Percentiles rank a stretch among this genome's conserved stretches.
Conservation (phyloP, 2,329 filamentous ascomycete genomes). For the Coniosporium tulheliwenetii region DNA sequence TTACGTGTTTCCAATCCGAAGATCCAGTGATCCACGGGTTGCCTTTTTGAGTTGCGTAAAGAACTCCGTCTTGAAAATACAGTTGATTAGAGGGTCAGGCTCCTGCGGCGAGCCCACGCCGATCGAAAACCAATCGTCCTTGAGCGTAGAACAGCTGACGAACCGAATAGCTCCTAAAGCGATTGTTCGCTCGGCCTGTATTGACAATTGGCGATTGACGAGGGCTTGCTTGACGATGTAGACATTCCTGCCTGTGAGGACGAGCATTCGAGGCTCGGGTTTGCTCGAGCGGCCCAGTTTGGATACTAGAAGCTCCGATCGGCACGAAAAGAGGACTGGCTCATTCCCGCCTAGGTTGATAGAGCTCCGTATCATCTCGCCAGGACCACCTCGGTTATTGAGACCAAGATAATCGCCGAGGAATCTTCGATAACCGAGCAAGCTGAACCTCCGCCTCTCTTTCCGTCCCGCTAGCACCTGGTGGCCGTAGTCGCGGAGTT, state of each 20-base stretch:
- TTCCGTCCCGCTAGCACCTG: constrained; percentile 68
- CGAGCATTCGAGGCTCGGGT: constrained; percentile 66
- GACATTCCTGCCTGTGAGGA: constrained; percentile 74
- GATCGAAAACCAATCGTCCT: constrained; percentile 94
- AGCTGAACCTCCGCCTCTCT: constrained; percentile 78
- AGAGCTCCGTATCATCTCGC: constrained; percentile 62
- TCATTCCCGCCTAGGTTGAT: constrained; percentile 60
- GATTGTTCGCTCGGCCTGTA: constrained; percentile 66
- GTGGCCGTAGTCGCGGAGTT: constrained; percentile 79
- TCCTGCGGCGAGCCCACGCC: constrained; percentile 83
- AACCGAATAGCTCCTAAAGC: constrained; percentile 81
- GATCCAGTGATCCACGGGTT: constrained; percentile 63
- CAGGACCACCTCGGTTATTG: constrained; percentile 63
- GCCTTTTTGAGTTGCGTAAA: constrained; percentile 78
- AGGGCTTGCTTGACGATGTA: constrained; percentile 79
- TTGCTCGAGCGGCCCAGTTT: constrained; percentile 97
- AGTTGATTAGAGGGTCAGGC: constrained; percentile 83
- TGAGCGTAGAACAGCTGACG: constrained; percentile 61
- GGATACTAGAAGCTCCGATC: constrained; percentile 75
- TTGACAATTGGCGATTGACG: constrained; percentile 66
- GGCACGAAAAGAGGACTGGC: constrained; percentile 72
- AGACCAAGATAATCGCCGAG: constrained; percentile 89
- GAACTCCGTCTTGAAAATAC: constrained; percentile 91
- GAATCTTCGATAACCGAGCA: constrained; percentile 83
- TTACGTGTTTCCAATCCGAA: constrained; percentile 62